A percentile compares a stretch with the other conserved stretches of the same genome.
Conservation (phyloP, 805 yeast genomes). For the Scheffersomyces lignosus region DNA sequence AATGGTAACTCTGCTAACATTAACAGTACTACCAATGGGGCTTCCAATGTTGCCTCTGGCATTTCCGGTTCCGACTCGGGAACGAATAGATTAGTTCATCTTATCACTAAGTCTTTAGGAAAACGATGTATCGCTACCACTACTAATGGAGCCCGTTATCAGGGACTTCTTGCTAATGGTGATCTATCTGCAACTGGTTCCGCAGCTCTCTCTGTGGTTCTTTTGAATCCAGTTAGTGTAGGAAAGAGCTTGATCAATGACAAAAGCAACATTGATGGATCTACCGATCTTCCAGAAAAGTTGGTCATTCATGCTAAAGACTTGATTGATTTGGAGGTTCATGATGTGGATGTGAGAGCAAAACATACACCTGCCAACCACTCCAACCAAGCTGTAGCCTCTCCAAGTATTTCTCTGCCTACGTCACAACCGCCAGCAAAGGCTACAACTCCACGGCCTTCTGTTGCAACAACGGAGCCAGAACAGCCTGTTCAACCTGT, state of each 20-base stretch:
- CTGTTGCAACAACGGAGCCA: neutral
- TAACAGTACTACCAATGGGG: neutral
- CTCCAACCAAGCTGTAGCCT: neutral
- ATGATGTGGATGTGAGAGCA: slow-evolving; percentile 33
- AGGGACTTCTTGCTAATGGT: slow-evolving; percentile 59
- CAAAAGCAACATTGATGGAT: slow-evolving; percentile 20
- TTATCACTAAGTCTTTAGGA: slow-evolving; percentile 60
- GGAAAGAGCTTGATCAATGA: slow-evolving; percentile 23
- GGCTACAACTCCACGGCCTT: neutral
- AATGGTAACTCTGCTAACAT: slow-evolving; percentile 1
- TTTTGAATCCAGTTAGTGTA: slow-evolving; percentile 50
- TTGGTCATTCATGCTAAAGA: slow-evolving; percentile 51
- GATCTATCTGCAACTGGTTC: slow-evolving; percentile 29
- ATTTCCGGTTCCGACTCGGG: slow-evolving; percentile 5
- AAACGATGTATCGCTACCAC: slow-evolving; percentile 57
- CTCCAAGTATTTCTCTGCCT: neutral
- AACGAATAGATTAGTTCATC: slow-evolving; percentile 55
- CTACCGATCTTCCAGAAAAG: slow-evolving; percentile 42
- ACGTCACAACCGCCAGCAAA: neutral
- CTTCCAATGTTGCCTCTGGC: slow-evolving; percentile 7
- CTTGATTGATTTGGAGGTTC: slow-evolving; percentile 49
- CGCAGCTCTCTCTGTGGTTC: slow-evolving; percentile 55
- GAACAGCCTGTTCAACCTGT: too few species aligned
- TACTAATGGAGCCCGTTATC: slow-evolving; percentile 56
- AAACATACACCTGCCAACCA: slow-evolving; percentile 3